Base-by-base conservation (phyloP, 495 filamentous ascomycete genomes). In the Neurospora cerealis region DNA sequence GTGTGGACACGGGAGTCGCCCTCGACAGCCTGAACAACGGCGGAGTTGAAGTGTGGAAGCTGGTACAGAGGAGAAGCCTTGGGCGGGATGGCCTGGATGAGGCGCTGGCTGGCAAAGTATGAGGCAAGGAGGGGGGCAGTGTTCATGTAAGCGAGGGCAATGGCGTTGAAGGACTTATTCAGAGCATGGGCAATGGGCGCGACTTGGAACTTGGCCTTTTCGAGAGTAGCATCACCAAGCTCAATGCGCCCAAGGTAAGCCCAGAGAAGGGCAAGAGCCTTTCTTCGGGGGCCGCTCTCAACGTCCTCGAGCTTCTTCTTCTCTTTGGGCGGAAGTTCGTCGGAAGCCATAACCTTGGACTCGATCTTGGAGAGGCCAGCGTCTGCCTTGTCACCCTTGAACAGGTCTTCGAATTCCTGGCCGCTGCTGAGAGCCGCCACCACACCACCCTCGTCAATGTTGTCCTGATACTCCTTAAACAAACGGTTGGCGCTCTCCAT, bases 401-500 rank as follows among this genome's bases (percentile, higher is more conserved):
- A 84, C 32, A 84, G 80, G 40, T 86, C 81, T 73, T 87, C 85
- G 83, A 90, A 96, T 79, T 98, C 95, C 76, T 92, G 88, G 36
- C 94, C 96, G 36, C 87, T 89, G 79, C 93, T 97, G 69, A 98
- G 83, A 69, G 92, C 92, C 19, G 86, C 87, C 69, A 98, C 84
- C 70, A 97, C 89, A 46, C 91, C 93, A 71, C 92, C 91, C 75
- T 93, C 91, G 69, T 91, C 87, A 74, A 94, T 92, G 73, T 89
- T 86, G 37, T 97, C 94, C 72, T 93, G 88, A 84, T 96, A 98
- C 79, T 96, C 93, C 73, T 89, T 90, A 87, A 99, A 98, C 46
- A 99, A 89, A 72, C 93, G 93, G 77, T 96, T 96, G 72, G 96
- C 94, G 80, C 92, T 98, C 76, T 94, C 93, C 72, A 97, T 90